These are phyloP conservation scores for Globisporangium sylvaticum DNA, from an alignment of 352 stramenopile species.

Conservation along the genomic window DNA sequence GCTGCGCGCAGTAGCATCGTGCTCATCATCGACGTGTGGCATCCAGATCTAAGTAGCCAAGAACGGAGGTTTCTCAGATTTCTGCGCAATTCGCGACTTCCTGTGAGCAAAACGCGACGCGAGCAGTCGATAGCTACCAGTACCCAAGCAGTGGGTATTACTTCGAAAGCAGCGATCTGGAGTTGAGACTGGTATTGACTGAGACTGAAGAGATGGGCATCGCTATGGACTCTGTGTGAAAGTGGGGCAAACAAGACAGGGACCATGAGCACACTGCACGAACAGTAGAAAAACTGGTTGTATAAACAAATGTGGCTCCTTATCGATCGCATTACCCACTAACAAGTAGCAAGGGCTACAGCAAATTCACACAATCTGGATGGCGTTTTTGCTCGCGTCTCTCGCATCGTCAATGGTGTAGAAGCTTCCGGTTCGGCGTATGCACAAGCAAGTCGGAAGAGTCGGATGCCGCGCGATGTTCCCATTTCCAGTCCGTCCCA, in stretches of 20 bases:
- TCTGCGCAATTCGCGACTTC: neutral
- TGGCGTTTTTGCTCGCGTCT: neutral
- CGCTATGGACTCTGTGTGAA: neutral
- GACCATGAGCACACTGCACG: neutral
- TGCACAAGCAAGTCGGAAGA: neutral
- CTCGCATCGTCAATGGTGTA: neutral
- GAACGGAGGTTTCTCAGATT: neutral
- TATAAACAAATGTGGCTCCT: conserved; percentile 7
- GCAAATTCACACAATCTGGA: neutral
- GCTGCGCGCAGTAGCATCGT: neutral
- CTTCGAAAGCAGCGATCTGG: neutral
- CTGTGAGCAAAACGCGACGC: neutral
- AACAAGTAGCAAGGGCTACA: conserved; percentile 4
- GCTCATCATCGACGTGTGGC: neutral
- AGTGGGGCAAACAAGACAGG: neutral
- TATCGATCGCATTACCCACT: conserved; percentile 6
- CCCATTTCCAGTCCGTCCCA: conserved; percentile 1
- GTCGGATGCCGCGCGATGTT: neutral
- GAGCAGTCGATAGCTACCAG: neutral
- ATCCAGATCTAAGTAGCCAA: neutral
- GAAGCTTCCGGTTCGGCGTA: neutral
- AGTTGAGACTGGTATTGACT: neutral
- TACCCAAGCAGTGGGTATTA: neutral
- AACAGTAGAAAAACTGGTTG: neutral
- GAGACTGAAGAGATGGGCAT: neutral